Evolutionary conservation across 176 grass and related monocot genomes (phyloP).

Genomic region (Avena atlantica): DNA sequence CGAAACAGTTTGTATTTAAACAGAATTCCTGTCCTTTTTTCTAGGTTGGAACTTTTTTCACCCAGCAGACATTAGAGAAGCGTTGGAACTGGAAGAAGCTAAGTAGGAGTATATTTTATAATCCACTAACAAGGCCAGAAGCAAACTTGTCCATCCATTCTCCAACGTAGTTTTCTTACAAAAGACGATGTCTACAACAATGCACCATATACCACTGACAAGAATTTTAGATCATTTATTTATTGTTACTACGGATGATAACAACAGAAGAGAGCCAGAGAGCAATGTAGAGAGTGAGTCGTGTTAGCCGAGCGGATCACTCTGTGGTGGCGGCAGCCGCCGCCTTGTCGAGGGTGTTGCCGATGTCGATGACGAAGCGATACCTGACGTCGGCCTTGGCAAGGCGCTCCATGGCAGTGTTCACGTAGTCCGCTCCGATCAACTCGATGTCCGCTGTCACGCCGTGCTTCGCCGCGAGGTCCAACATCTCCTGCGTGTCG

Average conservation of each 20-base stretch:
- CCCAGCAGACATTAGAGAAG: too few species aligned
- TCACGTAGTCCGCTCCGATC: conserved; percentile 59
- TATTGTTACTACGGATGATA: not conserved
- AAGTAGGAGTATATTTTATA: not conserved
- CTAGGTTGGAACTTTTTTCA: too few species aligned
- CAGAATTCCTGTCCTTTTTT: too few species aligned
- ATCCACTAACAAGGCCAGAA: not conserved
- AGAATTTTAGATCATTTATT: not conserved
- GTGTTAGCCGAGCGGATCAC: not conserved
- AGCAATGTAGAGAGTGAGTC: not conserved
- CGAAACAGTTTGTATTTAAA: not conserved
- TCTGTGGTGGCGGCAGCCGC: not conserved
- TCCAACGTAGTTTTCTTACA: not conserved
- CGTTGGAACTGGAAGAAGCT: too few species aligned
- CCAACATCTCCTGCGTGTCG: conserved; percentile 79
- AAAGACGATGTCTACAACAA: not conserved
- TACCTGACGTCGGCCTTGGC: conserved; percentile 69
- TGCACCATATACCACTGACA: not conserved
- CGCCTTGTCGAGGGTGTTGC: conserved; percentile 57
- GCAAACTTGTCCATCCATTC: not conserved
- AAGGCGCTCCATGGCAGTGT: conserved; percentile 69
- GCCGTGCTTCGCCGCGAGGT: conserved; percentile 61
- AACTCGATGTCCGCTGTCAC: conserved; percentile 67
- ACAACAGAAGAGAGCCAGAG: not conserved
- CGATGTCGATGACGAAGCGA: conserved; percentile 85